phyloP scores from a whole-genome alignment of 495 filamentous ascomycete genomes.

The Parachaetomium inaequale region DNA sequence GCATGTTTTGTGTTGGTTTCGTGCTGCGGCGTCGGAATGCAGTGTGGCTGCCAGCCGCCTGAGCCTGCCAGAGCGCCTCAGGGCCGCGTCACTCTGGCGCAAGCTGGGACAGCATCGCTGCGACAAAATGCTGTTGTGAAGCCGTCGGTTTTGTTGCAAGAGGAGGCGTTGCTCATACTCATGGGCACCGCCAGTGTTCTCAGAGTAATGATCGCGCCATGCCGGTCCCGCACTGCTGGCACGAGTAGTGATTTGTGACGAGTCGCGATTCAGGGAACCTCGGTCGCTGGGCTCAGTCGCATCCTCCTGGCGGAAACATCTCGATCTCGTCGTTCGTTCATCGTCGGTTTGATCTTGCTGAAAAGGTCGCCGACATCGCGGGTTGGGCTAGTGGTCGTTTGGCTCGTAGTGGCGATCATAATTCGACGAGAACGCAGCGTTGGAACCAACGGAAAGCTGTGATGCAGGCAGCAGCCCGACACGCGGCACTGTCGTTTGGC shows the following conservation, averaged over 20 bases:
- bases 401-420: not conserved
- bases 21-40: slow-evolving; percentile 2
- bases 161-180: not conserved
- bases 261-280: not conserved
- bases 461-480: not conserved
- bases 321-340: not conserved
- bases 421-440: not conserved
- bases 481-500: not conserved
- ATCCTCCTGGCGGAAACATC: not conserved
- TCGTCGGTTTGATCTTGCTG: not conserved
- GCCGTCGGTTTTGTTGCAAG: not conserved
- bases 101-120: not conserved
- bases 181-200: not conserved
- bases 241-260: not conserved
- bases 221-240: too few relatives aligned
- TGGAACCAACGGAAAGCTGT: not conserved
- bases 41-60: not conserved
- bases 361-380: not conserved
- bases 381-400: not conserved
- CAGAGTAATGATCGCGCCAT: not conserved
- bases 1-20: not conserved
- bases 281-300: not conserved
- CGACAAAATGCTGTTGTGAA: not conserved
- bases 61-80: not conserved
- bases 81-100: slow-evolving; percentile 1